A percentile compares a stretch with the other conserved stretches of the same genome.
phyloP scores from a whole-genome alignment of 768 basidiomycete genomes.

The Lactarius indigo region DNA sequence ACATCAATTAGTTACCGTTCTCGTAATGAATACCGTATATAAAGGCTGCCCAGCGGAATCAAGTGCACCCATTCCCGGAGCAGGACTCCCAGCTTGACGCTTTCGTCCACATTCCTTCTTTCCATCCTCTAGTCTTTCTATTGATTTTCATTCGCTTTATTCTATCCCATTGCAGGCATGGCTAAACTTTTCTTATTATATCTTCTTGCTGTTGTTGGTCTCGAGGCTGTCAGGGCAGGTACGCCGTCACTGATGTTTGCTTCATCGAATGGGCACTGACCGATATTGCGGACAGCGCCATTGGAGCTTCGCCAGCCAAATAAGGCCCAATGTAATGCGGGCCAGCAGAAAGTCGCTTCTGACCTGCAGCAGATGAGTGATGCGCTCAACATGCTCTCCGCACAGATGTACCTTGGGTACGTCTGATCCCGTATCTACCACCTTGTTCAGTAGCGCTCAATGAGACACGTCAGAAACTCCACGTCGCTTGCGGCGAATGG shows the following conservation, averaged over 20 bases:
- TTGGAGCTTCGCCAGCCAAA: not conserved
- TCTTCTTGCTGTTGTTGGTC: constrained; percentile 11
- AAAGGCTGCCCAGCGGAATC: not conserved
- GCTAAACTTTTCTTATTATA: constrained; percentile 15
- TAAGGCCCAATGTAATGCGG: not conserved
- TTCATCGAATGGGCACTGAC: not conserved
- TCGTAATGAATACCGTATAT: not conserved
- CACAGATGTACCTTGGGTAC: constrained; percentile 6
- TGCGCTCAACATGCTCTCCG: not conserved
- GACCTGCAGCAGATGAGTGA: constrained; percentile 2
- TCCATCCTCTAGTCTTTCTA: not conserved
- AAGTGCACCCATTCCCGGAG: not conserved
- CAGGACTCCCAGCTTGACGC: constrained; percentile 21
- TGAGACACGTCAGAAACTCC: not conserved
- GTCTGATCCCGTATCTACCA: not conserved
- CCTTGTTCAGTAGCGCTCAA: not conserved
- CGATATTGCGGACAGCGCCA: not conserved
- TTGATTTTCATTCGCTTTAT: not conserved
- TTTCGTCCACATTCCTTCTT: not conserved
- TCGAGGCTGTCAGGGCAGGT: constrained; percentile 12
- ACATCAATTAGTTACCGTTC: not conserved
- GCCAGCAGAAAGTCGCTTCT: not conserved
- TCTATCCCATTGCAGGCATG: constrained; percentile 13
- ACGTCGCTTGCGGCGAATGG: not conserved
- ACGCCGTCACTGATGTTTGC: not conserved